Evolutionary conservation across 2,329 filamentous ascomycete genomes (phyloP), one percentile per base, ranked within the genome.

Genomic region (Trichophyton schoenleinii): DNA sequence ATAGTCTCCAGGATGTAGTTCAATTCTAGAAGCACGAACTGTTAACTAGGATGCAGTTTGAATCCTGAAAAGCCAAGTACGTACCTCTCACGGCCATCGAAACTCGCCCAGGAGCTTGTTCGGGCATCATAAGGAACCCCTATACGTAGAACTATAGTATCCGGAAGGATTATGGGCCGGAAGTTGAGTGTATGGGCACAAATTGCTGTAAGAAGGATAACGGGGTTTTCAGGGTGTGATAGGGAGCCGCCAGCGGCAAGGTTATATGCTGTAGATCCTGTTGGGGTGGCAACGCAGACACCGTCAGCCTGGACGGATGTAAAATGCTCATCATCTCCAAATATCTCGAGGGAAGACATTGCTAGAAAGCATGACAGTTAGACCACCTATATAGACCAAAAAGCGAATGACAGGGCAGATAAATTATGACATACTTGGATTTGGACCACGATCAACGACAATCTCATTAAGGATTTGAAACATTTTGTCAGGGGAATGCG

Each of bases 231-330:
- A 0, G 94, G 94, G 72, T 99, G 94, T 42, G 97, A 88, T 67
- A 99, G 96, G 66, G 87, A 88, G 0, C 94, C 94, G 3, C 94
- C 94, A 2, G 87, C 88, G 65, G 88, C 94, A n/a, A 99, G 81
- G 63, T 88, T 94, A 77, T 99, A 99, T 0, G 94, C 94, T 0
- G 94, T 99, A 44, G 89, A 95, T 2, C 94, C 94, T 0, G 94
- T 99, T 0, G 94, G 94, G 0, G 92, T 96, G 66, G 88, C 91
- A 62, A 97, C 86, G 44, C 97, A 87, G 72, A 99, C 94, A 57
- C 94, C 94, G 72, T 99, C 94, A 0, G 91, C 92, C 13, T 95
- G 91, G 0, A 90, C 91, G 71, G 96, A 91, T 1, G 94, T 99
- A 57, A 99, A 79, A 68, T 92, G 94, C 61, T 90, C 85, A 38